Base-by-base conservation (phyloP, 2,329 filamentous ascomycete species). In the Pestalotiopsis sp. region DNA sequence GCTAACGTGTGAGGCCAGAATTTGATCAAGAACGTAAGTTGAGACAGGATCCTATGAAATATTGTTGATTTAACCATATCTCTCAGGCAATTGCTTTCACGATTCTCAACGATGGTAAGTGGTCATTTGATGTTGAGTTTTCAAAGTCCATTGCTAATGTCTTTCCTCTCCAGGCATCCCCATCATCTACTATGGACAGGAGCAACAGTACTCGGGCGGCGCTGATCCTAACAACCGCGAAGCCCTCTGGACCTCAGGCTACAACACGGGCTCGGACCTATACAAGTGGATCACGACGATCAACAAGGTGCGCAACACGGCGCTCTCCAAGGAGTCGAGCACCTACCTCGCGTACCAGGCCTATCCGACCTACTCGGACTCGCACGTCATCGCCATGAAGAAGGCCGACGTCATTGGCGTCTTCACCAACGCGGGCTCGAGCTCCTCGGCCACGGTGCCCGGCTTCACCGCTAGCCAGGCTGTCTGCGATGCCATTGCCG, bases 131-230 rank as follows among this genome's bases (percentile, higher is more conserved):
- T 31, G 6, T 9, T n/a, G 5, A 23, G 11, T 1, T 25, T 31
- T 25, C 0, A 20, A n/a, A 0, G 4, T 25, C 36, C 14, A 17
- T 4, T 11, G 20, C 41, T 58, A n/a, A 56, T 11, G 14, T 14
- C n/a, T 59, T 1, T 13, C n/a, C 31, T 61, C 12, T 27, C 17
- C 4, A 62, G 68, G 87, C 25, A 86, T 89, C 57, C 87, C 87
- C 0, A 86, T 89, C 75, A 79, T 89, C 56, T 90, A 89, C 75
- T 81, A 88, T 69, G 87, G 87, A 11, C 86, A 89, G 74, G 87
- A 89, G 74, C 87, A 89, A 69, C 83, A 85, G 72, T 86, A 83
- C 74, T 73, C 79, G 17, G 85, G 85, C 25, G 73, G 68, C 3
- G 74, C 56, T 4, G 81, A 82, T 27, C 84, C 84, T 0, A 61